A percentile compares a stretch with the other conserved stretches of the same genome.
Conservation (phyloP, 305 asterid species). For the Fraxinus xanthoxyloides region DNA sequence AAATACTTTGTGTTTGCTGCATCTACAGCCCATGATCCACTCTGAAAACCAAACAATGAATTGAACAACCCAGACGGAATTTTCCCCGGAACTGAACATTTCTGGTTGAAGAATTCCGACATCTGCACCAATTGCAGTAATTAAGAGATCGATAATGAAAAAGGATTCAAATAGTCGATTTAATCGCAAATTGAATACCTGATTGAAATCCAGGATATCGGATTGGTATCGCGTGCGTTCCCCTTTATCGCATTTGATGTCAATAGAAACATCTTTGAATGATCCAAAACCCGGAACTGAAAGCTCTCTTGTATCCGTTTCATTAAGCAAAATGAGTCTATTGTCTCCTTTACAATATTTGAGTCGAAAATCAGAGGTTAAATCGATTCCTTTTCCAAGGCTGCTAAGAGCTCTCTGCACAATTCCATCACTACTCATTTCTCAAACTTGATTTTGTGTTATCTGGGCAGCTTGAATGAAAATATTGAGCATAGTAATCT, state of each 20-base stretch:
- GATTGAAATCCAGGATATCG: conserved; percentile 73
- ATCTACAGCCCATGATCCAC: conserved; percentile 80
- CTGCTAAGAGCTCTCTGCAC: conserved; percentile 58
- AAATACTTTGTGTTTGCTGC: conserved; percentile 57
- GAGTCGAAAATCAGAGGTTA: conserved; percentile 70
- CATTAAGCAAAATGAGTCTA: conserved; percentile 57
- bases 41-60: conserved; percentile 75
- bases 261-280: conserved; percentile 44
- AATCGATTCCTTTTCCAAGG: conserved; percentile 84
- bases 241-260: conserved; percentile 83
- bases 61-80: conserved; percentile 82
- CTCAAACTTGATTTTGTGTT: neutral
- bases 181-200: conserved; percentile 33
- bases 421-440: conserved; percentile 31
- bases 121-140: conserved; percentile 40
- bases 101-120: conserved; percentile 78
- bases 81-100: conserved; percentile 69
- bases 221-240: conserved; percentile 80
- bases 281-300: conserved; percentile 69
- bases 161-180: neutral
- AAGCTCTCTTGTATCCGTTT: conserved; percentile 43
- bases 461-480: neutral
- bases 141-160: neutral
- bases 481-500: neutral
- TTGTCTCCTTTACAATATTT: conserved; percentile 76